Evolutionary conservation across 805 yeast species (phyloP).

Genomic region (Metschnikowia koreensis): DNA sequence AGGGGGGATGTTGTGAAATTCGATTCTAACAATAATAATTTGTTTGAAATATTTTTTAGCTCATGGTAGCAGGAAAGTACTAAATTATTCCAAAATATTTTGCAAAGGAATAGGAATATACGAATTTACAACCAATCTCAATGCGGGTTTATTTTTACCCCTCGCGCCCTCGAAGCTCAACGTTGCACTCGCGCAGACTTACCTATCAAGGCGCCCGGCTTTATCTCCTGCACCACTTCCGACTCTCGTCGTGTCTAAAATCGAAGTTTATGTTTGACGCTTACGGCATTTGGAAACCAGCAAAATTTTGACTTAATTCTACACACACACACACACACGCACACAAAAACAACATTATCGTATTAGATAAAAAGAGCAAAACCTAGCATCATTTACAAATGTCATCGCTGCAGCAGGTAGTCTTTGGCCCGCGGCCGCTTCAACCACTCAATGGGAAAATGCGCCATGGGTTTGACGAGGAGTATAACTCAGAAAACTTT

Average conservation of each 20-base stretch:
- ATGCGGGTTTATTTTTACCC: not conserved
- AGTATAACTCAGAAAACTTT: slow-evolving; percentile 55
- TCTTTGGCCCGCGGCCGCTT: slow-evolving; percentile 38
- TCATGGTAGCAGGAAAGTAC: too few relatives aligned
- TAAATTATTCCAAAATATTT: not conserved
- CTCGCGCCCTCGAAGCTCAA: too few relatives aligned
- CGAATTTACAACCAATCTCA: not conserved
- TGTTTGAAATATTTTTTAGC: too few relatives aligned
- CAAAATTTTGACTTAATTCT: too few relatives aligned
- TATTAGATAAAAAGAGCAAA: not conserved
- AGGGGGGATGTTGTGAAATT: too few relatives aligned
- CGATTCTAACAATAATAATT: too few relatives aligned
- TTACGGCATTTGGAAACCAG: not conserved
- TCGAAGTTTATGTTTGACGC: not conserved
- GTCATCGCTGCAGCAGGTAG: slow-evolving; percentile 19
- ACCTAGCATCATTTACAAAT: not conserved
- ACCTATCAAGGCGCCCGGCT: not conserved
- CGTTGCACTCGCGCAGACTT: not conserved
- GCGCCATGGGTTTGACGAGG: slow-evolving; percentile 67
- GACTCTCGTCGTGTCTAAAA: not conserved
- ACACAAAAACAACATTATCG: not conserved
- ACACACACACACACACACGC: not conserved
- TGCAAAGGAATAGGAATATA: not conserved
- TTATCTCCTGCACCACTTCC: slow-evolving; percentile 12
- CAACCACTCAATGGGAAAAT: slow-evolving; percentile 52